Percentiles rank a stretch among this genome's conserved stretches.
phyloP scores from a whole-genome alignment of 768 basidiomycete genomes.

The Hygrophoropsis aurantiaca region DNA sequence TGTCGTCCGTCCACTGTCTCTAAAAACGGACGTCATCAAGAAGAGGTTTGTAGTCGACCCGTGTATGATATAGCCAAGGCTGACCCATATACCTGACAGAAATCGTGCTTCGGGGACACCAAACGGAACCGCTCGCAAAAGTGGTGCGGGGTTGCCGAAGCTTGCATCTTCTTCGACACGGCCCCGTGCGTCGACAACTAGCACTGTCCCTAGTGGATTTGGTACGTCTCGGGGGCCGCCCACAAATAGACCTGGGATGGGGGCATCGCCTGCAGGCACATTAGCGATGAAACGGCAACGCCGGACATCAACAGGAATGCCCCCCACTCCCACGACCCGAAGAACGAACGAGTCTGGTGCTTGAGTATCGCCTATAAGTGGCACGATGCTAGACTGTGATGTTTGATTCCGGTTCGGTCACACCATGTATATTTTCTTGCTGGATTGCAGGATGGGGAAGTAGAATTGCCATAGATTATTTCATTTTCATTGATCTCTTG shows the following conservation, averaged over 20 bases:
- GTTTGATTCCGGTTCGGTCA: conserved; percentile 12
- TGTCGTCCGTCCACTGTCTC: conserved; percentile 88
- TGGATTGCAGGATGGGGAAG: conserved; percentile 34
- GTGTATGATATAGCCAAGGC: background rate
- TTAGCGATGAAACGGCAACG: conserved; percentile 75
- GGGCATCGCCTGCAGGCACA: conserved; percentile 16
- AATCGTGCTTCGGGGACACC: conserved; percentile 82
- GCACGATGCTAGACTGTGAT: conserved; percentile 14
- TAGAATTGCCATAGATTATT: conserved; percentile 35
- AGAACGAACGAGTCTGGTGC: conserved; percentile 22
- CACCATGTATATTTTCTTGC: conserved; percentile 32
- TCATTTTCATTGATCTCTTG: conserved; percentile 10
- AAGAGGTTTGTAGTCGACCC: conserved; percentile 60
- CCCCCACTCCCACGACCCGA: conserved; percentile 34
- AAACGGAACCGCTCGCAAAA: conserved; percentile 64
- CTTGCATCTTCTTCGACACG: conserved; percentile 72
- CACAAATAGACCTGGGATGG: conserved; percentile 22
- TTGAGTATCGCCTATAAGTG: conserved; percentile 1
- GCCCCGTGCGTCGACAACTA: conserved; percentile 70
- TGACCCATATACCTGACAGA: conserved; percentile 34
- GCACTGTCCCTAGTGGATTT: conserved; percentile 49
- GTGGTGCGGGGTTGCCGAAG: conserved; percentile 62
- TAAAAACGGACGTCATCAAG: conserved; percentile 98
- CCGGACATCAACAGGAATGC: conserved; percentile 64
- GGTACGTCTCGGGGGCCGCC: conserved; percentile 41